Percentiles rank a stretch among this genome's conserved stretches.
Conservation (phyloP, 2,329 filamentous ascomycete genomes). For the Epichloe festucae region DNA sequence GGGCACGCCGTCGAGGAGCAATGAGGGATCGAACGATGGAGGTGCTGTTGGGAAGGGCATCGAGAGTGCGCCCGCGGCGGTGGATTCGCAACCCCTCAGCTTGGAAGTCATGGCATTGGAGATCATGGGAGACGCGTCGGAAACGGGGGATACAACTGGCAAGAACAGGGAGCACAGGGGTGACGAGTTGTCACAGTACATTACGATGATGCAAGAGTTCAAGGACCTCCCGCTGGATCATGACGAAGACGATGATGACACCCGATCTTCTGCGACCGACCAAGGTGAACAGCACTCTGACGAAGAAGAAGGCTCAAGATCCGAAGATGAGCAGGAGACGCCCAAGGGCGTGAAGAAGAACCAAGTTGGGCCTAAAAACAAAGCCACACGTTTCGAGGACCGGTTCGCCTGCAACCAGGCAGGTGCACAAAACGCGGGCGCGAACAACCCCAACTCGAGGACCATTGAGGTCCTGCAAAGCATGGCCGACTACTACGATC, state of each 20-base stretch:
- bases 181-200: conserved; percentile 52
- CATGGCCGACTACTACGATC: conserved; percentile 67
- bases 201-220: conserved; percentile 47
- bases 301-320: not conserved
- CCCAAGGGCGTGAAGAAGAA: not conserved
- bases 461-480: conserved; percentile 67
- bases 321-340: not conserved
- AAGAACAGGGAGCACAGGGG: not conserved
- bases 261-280: not conserved
- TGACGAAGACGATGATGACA: conserved; percentile 36
- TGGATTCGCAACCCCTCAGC: conserved; percentile 15
- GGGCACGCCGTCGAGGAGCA: conserved; percentile 23
- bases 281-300: conserved; percentile 3
- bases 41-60: conserved; percentile 6
- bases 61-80: conserved; percentile 7
- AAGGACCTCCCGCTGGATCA: conserved; percentile 44
- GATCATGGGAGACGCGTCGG: conserved; percentile 4
- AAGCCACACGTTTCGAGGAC: conserved; percentile 28
- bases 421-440: conserved; percentile 29
- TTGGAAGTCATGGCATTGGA: conserved; percentile 8
- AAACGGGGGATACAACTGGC: not conserved
- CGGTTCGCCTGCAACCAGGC: conserved; percentile 42
- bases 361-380: conserved; percentile 5
- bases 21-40: conserved; percentile 18
- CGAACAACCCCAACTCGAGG: conserved; percentile 54